Conservation (phyloP, 1,284 basidiomycete genomes). For the Cronartium quercuum region DNA sequence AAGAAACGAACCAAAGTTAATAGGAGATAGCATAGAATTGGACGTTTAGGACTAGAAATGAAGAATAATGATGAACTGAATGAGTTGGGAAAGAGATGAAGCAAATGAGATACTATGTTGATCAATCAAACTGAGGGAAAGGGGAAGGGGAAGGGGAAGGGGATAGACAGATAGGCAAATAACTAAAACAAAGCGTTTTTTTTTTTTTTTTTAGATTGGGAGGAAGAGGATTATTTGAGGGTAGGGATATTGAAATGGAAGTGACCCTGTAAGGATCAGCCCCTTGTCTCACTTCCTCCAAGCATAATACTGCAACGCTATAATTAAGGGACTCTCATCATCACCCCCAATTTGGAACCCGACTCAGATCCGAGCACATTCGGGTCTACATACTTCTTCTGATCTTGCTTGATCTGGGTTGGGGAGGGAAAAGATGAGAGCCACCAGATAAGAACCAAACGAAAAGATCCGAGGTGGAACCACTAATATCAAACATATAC, state of each 20-base stretch:
- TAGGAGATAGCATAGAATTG: background rate
- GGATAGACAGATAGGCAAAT: background rate
- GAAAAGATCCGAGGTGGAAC: no score
- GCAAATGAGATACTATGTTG: background rate
- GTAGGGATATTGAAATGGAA: background rate
- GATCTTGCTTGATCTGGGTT: no score
- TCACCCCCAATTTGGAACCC: no score
- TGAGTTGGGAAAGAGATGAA: background rate
- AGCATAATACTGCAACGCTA: no score
- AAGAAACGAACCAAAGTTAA: background rate
- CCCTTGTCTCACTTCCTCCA: no score
- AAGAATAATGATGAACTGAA: background rate
- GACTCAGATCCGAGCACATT: no score
- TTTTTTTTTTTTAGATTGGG: no score
- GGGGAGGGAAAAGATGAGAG: no score
- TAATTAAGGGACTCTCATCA: no score
- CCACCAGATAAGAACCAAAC: no score
- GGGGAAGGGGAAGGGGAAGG: background rate
- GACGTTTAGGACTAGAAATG: background rate
- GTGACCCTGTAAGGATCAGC: background rate
- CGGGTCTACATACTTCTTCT: no score
- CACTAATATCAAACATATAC: no score
- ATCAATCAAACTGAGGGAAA: background rate
- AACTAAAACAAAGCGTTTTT: background rate
- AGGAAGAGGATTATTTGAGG: background rate